Conservation (phyloP, 352 stramenopile species). For the Halophytophthora polymorphica region DNA sequence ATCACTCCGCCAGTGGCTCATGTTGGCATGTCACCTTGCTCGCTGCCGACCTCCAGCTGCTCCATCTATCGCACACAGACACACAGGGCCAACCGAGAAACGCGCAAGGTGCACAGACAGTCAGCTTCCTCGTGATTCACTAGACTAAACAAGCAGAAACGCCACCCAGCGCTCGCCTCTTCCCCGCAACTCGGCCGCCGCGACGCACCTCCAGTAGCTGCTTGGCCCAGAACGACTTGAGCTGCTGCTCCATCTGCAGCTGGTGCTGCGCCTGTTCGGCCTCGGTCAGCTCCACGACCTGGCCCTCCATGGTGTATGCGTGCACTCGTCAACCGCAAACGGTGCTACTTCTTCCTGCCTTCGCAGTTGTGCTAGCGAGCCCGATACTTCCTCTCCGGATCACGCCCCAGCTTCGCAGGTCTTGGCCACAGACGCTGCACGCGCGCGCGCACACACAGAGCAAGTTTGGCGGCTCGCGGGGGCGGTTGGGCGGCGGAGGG, state of each 20-base stretch:
- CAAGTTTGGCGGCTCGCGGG: too few relatives aligned
- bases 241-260: constrained; percentile 85
- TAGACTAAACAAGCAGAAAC: too few relatives aligned
- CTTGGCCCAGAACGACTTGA: constrained; percentile 92
- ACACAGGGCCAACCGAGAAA: constrained; percentile 3
- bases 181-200: neutral
- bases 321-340: constrained; percentile 6
- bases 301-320: constrained; percentile 59
- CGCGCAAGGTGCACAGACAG: neutral
- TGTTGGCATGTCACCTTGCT: constrained; percentile 73
- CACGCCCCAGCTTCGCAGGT: neutral
- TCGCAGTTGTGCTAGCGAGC: neutral
- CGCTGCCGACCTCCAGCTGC: constrained; percentile 88
- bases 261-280: constrained; percentile 84
- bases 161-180: too few relatives aligned
- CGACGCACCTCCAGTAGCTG: constrained; percentile 82
- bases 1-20: neutral
- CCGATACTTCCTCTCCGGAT: too few relatives aligned
- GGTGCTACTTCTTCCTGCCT: constrained; percentile 4
- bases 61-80: constrained; percentile 65
- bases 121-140: neutral
- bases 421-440: too few relatives aligned
- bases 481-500: neutral
- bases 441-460: too few relatives aligned
- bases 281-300: constrained; percentile 85